A percentile compares a stretch with the other conserved stretches of the same genome.
phyloP scores from a whole-genome alignment of 192 early-diverging fungal genomes.

The Glomus cerebriforme region DNA sequence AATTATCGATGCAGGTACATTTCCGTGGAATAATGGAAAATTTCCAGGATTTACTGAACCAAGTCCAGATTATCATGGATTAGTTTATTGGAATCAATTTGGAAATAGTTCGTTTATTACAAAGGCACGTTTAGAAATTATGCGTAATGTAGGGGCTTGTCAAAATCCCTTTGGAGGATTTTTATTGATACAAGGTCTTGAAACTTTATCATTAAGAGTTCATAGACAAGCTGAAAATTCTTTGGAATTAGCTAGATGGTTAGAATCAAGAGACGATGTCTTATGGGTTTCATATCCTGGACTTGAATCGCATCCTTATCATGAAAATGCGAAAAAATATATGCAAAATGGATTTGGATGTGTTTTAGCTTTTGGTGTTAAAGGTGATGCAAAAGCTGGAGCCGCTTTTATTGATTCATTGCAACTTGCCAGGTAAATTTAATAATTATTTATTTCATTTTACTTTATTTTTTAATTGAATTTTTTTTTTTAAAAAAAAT shows the following conservation, averaged over 20 bases:
- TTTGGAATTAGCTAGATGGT: constrained; percentile 77
- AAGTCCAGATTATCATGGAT: constrained; percentile 80
- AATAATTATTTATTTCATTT: background rate
- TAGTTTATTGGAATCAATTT: constrained; percentile 86
- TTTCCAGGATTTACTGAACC: constrained; percentile 91
- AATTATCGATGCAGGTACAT: constrained; percentile 86
- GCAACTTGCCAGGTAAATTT: constrained; percentile 65
- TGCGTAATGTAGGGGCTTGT: constrained; percentile 85
- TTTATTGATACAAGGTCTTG: constrained; percentile 85
- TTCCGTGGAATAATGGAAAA: constrained; percentile 85
- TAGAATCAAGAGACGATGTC: constrained; percentile 63
- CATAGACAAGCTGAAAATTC: constrained; percentile 85
- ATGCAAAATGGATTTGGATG: constrained; percentile 83
- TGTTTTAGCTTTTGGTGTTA: constrained; percentile 78
- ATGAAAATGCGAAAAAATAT: constrained; percentile 82
- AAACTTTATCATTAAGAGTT: constrained; percentile 88
- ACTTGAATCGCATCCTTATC: constrained; percentile 73
- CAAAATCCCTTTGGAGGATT: constrained; percentile 89
- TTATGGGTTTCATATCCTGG: constrained; percentile 95
- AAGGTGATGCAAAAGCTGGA: constrained; percentile 60
- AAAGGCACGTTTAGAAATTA: constrained; percentile 79
- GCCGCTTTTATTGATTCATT: constrained; percentile 73
- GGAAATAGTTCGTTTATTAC: constrained; percentile 77
- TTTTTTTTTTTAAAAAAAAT: too few relatives aligned
- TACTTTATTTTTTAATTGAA: too few relatives aligned